Evolutionary conservation across 352 stramenopile genomes (phyloP).

Genomic region (Phytophthora sp.): DNA sequence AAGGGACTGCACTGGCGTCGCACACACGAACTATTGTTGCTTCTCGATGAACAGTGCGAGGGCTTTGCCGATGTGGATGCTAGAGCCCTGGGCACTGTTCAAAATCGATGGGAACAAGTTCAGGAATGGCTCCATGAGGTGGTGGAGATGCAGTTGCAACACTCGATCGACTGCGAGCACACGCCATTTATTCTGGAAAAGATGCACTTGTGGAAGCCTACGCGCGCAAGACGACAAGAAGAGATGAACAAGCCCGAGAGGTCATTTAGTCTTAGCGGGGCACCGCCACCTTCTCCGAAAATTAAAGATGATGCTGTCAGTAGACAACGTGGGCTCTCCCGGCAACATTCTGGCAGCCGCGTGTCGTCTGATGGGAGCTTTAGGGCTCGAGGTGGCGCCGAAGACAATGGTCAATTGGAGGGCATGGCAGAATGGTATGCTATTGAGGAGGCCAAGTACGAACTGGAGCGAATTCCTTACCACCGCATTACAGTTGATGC

Average conservation of each 20-base stretch:
- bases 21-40: constrained; percentile 68
- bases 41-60: constrained; percentile 78
- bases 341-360: constrained; percentile 12
- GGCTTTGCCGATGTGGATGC: constrained; percentile 66
- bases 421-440: constrained; percentile 77
- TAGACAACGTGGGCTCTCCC: constrained; percentile 3
- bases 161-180: constrained; percentile 69
- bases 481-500: constrained; percentile 66
- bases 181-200: constrained; percentile 77
- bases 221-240: neutral
- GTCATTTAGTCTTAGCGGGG: constrained; percentile 7
- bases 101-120: constrained; percentile 64
- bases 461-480: constrained; percentile 67
- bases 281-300: constrained; percentile 11
- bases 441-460: constrained; percentile 68
- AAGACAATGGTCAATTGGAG: constrained; percentile 60
- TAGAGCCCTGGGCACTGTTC: constrained; percentile 52
- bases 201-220: constrained; percentile 53
- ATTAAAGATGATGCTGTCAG: neutral
- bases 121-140: constrained; percentile 72
- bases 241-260: constrained; percentile 19
- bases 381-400: constrained; percentile 8
- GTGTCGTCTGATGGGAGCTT: constrained; percentile 10
- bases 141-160: constrained; percentile 61
- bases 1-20: constrained; percentile 75